Base-by-base conservation (phyloP, 495 filamentous ascomycete species). In the Hypoxylon fuscum region DNA sequence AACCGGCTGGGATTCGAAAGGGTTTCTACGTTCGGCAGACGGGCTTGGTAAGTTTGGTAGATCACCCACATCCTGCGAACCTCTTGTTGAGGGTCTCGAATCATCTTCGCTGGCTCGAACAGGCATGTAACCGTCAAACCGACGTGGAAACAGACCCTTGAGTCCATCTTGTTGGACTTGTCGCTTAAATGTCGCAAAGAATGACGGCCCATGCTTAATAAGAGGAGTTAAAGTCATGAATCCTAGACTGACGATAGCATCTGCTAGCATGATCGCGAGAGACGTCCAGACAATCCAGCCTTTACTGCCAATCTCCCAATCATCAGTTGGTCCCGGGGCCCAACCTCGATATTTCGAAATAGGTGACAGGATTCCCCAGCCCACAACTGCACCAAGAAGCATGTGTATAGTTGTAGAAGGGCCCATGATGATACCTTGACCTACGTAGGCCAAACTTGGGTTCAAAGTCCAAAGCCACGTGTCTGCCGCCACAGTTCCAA, bases 201-300 rank as follows among this genome's bases (percentile, higher is more conserved):
- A 41, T 7, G 67, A 45, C 9, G 66, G 60, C 2, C 45, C 64
- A 22, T 44, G 34, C 41, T 60, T 58, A 12, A 70, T 1, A 35
- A 88, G 48, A 5, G 90, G 87, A 22, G 84, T 86, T 8, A 89
- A 53, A 5, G 92, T 80, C 20, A 99, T 80, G 79, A 91, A 93
- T 3, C 90, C 87, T 15, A 99, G 82, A 64, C 90, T 97, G 49
- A 97, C 83, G 3, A 98, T 77, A 1, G 93, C 90, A 75, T 99
- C 95, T 6, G 91, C 89, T 59, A 99, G 83, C 95, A 99, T 99
- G 60, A 99, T 96, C 1, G 95, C 92, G 25, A 99, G 74, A 54
- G 90, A 94, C 1, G 94, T 78, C 95, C 95, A 99, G 0, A 98
- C 90, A 55, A 99, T 97, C 95, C 95, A 99, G 17, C 94, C 95